Evolutionary conservation across 2,329 filamentous ascomycete genomes (phyloP).

Genomic region (Cladophialophora exuberans): DNA sequence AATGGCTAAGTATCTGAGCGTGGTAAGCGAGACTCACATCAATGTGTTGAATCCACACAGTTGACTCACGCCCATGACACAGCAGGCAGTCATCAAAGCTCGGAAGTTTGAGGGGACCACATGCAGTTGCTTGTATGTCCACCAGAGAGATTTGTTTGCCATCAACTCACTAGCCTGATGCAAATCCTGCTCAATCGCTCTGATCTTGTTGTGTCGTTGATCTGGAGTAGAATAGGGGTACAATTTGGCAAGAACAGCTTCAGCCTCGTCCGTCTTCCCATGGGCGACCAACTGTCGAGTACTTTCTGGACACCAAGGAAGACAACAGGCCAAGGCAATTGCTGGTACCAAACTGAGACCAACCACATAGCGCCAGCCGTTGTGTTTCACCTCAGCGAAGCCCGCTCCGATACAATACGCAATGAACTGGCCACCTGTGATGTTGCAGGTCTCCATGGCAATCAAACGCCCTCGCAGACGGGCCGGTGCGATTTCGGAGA

Average conservation of each 20-base stretch:
- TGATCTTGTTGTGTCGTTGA: conserved; percentile 56
- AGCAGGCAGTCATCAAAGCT: conserved; percentile 80
- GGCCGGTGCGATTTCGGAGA: conserved; percentile 23
- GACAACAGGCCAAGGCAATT: conserved; percentile 66
- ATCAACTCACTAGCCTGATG: conserved; percentile 12
- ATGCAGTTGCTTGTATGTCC: conserved; percentile 42
- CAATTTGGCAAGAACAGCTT: conserved; percentile 66
- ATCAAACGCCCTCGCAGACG: conserved; percentile 26
- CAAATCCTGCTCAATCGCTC: conserved; percentile 24
- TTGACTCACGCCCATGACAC: conserved; percentile 85
- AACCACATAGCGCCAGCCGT: conserved; percentile 89
- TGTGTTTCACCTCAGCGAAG: conserved; percentile 58
- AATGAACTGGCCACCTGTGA: conserved; percentile 87
- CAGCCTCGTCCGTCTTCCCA: conserved; percentile 55
- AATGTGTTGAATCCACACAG: conserved; percentile 87
- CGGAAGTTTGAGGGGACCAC: conserved; percentile 43
- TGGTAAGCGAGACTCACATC: conserved; percentile 61
- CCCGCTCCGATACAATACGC: conserved; percentile 79
- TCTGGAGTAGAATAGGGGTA: conserved; percentile 70
- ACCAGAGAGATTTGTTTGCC: conserved; percentile 20
- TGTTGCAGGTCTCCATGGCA: conserved; percentile 67
- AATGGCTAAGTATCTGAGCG: background rate
- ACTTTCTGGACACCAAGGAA: conserved; percentile 74
- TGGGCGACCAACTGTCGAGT: conserved; percentile 52
- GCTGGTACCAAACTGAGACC: conserved; percentile 81